Base-by-base conservation (phyloP, 169 alveolate species). In the Plasmodium gonderi region DNA sequence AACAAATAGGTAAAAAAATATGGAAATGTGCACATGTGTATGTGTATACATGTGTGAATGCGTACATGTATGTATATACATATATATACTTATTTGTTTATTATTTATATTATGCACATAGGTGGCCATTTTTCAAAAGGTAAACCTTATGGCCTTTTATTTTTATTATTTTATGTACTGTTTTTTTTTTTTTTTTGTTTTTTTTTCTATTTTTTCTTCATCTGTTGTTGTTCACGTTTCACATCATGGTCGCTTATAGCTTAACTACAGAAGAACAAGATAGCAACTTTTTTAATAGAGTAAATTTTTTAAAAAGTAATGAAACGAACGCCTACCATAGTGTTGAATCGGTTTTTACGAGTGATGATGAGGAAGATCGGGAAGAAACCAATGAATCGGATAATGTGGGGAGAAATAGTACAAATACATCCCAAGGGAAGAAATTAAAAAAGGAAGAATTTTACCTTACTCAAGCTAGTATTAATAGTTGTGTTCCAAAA, bases 271-370 rank as follows among this genome's bases (percentile, higher is more conserved):
- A 17, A 26, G 79, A 64, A n/a, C 20, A 64, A 31, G 60, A 80
- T 38, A 33, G 47, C 45, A 80, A 38, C 49, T 31, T 64, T 42
- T 40, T 64, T 23, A 47, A 36, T 42, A 38, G 26, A 33, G 31
- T 64, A 64, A 23, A 80, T 20, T 64, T 80, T 69, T 36, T 67
- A 12, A 74, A 82, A 14, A 45, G 65, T 7, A n/a, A 82, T 9
- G 83, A 49, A 82, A 82, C 75, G 49, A 82, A 82, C 65, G 29
- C 83, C 20, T 69, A 69, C 64, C 77, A 69, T 40, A 82, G 76
- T 47, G 36, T 68, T 33, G 92, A 82, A 26, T 45, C 81, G 54
- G 47, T 29, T 82, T 17, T 38, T 14, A 75, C 47, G n/a, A 82
- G 92, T 40, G 92, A 82, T 1, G 83, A 74, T 44, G 78, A 69